phyloP scores from a whole-genome alignment of 176 grass and related monocot genomes.

The Tillandsia fasciculata region DNA sequence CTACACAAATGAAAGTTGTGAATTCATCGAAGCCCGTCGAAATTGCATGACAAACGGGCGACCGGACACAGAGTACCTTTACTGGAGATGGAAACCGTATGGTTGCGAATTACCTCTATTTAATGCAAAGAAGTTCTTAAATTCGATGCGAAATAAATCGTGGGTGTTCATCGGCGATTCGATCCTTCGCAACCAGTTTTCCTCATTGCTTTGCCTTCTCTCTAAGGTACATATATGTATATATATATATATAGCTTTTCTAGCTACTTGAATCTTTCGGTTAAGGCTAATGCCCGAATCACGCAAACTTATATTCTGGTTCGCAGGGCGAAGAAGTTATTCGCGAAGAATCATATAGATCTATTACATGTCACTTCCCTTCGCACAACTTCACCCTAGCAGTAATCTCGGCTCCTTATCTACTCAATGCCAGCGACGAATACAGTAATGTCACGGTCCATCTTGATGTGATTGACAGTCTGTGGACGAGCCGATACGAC shows the following conservation, averaged over 20 bases:
- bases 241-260: neutral
- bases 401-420: conserved; percentile 65
- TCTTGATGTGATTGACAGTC: conserved; percentile 44
- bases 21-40: conserved; percentile 71
- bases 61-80: conserved; percentile 61
- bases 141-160: conserved; percentile 48
- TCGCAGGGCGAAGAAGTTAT: conserved; percentile 62
- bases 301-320: neutral
- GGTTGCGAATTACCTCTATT: conserved; percentile 54
- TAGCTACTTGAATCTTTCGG: neutral
- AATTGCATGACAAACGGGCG: conserved; percentile 85
- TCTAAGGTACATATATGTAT: conserved; percentile 39
- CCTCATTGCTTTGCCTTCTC: conserved; percentile 86
- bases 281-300: too few species aligned
- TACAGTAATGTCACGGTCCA: conserved; percentile 47
- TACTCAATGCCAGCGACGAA: conserved; percentile 50
- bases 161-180: conserved; percentile 91
- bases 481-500: conserved; percentile 48
- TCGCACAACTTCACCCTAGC: conserved; percentile 67
- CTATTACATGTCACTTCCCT: conserved; percentile 60
- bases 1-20: conserved; percentile 74
- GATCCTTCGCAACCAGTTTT: conserved; percentile 76
- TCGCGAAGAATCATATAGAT: conserved; percentile 48
- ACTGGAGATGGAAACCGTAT: conserved; percentile 85
- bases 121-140: conserved; percentile 50